Base-by-base conservation (phyloP, 805 yeast genomes). In the Yueomyces sinensis region DNA sequence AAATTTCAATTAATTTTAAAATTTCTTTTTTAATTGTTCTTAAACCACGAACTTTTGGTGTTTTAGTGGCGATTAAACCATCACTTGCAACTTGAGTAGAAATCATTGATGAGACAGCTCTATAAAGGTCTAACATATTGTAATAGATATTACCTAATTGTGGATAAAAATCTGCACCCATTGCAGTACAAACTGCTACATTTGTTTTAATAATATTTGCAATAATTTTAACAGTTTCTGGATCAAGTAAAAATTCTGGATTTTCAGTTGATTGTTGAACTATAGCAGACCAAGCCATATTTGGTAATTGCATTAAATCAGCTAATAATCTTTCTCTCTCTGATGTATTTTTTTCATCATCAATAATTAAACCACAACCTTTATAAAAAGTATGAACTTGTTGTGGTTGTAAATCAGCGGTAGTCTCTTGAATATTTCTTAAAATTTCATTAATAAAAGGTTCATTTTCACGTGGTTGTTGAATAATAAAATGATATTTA, bases 371-470 rank as follows among this genome's bases (percentile, higher is more conserved):
- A 47, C 96, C 96, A 65, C 97, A 89, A 1, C 98, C 97, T 62
- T 82, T 95, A 58, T 91, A 91, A 54, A 91, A 91, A 2, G 96
- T 86, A 57, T 91, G 98, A 19, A 91, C 94, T 59, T 91, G 99
- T 57, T 89, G 96, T 17, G 99, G 95, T 50, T 79, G 89, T 51
- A 91, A 68, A 55, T 91, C 97, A 37, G 81, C 82, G 3, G 97
- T 91, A 39, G 86, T 87, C 29, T 67, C 65, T 58, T 82, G 91
- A 41, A 91, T 80, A 48, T 77, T 77, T 42, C 75, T 66, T 34
- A 91, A 84, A 42, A 91, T 87, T 45, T 84, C 94, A 52, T 81
- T 82, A 44, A 91, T 82, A 50, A 89, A 89, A 15, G 97, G 95
- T 54, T 80, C 94, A 6, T 71, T 56, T 62, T 93, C 97, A 42